Evolutionary conservation across 192 early-diverging fungal genomes (phyloP).

Genomic region (Backusella sp.): DNA sequence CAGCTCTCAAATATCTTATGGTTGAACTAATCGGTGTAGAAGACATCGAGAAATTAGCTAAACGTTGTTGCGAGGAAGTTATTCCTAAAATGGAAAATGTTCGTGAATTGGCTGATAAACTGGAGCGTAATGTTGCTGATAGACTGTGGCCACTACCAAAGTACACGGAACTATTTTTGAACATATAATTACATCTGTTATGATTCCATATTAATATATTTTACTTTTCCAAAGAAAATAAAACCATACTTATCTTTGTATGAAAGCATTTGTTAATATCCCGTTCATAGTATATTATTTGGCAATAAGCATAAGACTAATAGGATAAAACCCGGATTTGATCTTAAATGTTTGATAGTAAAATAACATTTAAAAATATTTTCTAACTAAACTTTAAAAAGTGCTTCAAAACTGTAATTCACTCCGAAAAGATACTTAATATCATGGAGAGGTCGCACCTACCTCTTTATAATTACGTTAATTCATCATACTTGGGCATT

Average conservation of each 20-base stretch:
- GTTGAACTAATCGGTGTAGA: slow-evolving; percentile 56
- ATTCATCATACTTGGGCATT: background rate
- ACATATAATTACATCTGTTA: slow-evolving; percentile 37
- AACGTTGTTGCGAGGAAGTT: slow-evolving; percentile 57
- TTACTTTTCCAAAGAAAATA: background rate
- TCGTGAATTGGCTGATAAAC: slow-evolving; percentile 65
- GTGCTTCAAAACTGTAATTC: background rate
- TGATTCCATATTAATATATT: background rate
- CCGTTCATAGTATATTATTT: too few relatives aligned
- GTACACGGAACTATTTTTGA: slow-evolving; percentile 90
- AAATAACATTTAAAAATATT: too few relatives aligned
- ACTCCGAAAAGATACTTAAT: background rate
- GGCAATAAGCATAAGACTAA: too few relatives aligned
- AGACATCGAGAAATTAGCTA: slow-evolving; percentile 63
- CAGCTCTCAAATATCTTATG: slow-evolving; percentile 57
- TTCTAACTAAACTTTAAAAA: background rate
- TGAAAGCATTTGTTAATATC: too few relatives aligned
- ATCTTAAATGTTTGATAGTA: too few relatives aligned
- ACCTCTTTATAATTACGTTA: background rate
- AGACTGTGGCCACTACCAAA: slow-evolving; percentile 96
- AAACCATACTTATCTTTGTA: too few relatives aligned
- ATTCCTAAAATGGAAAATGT: slow-evolving; percentile 73
- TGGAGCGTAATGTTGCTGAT: slow-evolving; percentile 86
- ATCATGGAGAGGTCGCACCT: background rate
- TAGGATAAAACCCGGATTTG: too few relatives aligned